A percentile compares a stretch with the other conserved stretches of the same genome.
These are phyloP conservation scores for Dothiorella sarmentorum DNA, from an alignment of 2,329 filamentous ascomycete genomes.

Conservation along the genomic window DNA sequence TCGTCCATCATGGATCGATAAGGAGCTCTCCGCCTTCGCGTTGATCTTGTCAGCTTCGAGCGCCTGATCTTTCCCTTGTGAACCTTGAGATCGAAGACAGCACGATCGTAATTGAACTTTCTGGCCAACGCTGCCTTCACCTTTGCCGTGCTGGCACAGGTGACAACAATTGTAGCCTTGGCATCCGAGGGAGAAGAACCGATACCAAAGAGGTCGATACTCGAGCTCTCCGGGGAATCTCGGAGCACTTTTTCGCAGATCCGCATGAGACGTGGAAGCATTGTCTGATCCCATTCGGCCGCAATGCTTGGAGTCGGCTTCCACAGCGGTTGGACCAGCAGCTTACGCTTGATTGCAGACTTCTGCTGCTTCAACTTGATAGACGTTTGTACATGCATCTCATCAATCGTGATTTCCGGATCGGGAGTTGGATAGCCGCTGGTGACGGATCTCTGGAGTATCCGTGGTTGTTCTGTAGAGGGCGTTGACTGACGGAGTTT, in stretches of 20 bases:
- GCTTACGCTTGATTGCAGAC: constrained; percentile 26
- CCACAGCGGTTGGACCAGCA: constrained; percentile 39
- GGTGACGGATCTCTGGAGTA: neutral
- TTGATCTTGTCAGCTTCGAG: constrained; percentile 49
- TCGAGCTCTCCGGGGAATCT: constrained; percentile 71
- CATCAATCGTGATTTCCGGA: neutral
- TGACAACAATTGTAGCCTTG: constrained; percentile 70
- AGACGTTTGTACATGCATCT: constrained; percentile 4
- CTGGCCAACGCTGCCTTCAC: constrained; percentile 69
- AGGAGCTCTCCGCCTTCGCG: constrained; percentile 29
- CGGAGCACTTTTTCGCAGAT: constrained; percentile 68
- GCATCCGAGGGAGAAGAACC: constrained; percentile 65
- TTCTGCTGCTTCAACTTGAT: constrained; percentile 12
- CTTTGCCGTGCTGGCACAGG: constrained; percentile 71
- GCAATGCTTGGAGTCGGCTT: constrained; percentile 61
- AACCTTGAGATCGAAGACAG: constrained; percentile 65
- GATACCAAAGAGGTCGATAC: constrained; percentile 72
- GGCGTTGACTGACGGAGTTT: constrained; percentile 6
- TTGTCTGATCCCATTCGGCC: constrained; percentile 66
- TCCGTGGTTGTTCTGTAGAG: neutral
- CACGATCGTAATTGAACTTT: constrained; percentile 65
- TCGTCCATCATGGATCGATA: constrained; percentile 42
- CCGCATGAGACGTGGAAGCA: constrained; percentile 71
- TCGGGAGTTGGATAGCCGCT: neutral
- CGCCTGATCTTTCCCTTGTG: constrained; percentile 65